phyloP scores from a whole-genome alignment of 805 yeast species.

The Teunomyces stri region DNA sequence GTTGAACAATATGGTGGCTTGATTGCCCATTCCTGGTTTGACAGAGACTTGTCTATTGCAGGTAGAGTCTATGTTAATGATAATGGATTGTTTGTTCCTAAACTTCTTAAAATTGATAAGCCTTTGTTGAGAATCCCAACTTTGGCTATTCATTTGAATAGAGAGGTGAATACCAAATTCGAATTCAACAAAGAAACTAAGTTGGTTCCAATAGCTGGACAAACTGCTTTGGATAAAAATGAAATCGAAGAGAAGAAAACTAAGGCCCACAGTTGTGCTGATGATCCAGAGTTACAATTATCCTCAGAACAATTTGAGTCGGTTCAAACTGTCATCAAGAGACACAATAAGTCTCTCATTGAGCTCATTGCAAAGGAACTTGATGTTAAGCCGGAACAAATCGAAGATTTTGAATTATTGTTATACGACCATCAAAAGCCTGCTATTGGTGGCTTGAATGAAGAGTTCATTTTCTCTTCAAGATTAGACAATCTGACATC shows the following conservation, averaged over 20 bases:
- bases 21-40: constrained; percentile 96
- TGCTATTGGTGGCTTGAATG: constrained; percentile 80
- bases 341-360: constrained; percentile 76
- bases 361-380: constrained; percentile 67
- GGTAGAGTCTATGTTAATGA: constrained; percentile 78
- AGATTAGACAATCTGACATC: constrained; percentile 89
- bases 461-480: constrained; percentile 89
- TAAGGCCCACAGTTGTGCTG: constrained; percentile 41
- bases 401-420: constrained; percentile 88
- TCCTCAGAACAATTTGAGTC: constrained; percentile 60
- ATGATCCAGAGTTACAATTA: constrained; percentile 46
- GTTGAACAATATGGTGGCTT: constrained; percentile 97
- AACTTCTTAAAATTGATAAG: constrained; percentile 72
- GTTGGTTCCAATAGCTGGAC: constrained; percentile 82
- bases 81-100: constrained; percentile 54
- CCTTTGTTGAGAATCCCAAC: constrained; percentile 92
- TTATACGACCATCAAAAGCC: constrained; percentile 84
- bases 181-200: constrained; percentile 90
- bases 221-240: constrained; percentile 23
- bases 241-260: constrained; percentile 11
- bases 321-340: constrained; percentile 58
- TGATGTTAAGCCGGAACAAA: constrained; percentile 47
- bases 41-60: constrained; percentile 85
- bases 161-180: constrained; percentile 72
- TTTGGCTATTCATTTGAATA: constrained; percentile 85